These are phyloP conservation scores for Pelargonium australe DNA, from an alignment of 441 rosid species.

Conservation along the genomic window DNA sequence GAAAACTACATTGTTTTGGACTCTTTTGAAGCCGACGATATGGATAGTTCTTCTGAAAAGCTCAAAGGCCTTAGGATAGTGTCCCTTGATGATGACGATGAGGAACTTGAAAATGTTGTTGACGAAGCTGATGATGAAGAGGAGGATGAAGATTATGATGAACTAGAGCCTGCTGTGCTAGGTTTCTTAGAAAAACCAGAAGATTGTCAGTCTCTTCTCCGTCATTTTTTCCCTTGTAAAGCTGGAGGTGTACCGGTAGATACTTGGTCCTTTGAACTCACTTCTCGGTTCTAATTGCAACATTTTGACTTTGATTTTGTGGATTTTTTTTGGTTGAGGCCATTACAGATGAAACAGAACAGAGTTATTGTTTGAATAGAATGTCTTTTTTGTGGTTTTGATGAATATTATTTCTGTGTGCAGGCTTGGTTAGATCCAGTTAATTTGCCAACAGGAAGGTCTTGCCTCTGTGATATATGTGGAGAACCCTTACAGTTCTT, in stretches of 20 bases:
- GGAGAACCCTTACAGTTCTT: conserved; percentile 71
- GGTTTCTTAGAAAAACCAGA: neutral
- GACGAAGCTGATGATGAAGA: conserved; percentile 41
- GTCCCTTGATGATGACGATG: conserved; percentile 40
- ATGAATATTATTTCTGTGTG: conserved; percentile 6
- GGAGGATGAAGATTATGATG: conserved; percentile 49
- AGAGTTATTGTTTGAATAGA: neutral
- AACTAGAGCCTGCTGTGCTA: conserved; percentile 43
- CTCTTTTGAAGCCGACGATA: conserved; percentile 21
- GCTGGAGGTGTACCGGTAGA: conserved; percentile 27
- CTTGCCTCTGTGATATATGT: conserved; percentile 60
- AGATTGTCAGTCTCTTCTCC: neutral
- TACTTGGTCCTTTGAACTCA: neutral
- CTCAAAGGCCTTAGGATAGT: conserved; percentile 47
- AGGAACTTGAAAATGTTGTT: conserved; percentile 18
- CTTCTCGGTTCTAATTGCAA: neutral
- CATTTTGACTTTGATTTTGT: neutral
- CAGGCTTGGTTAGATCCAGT: conserved; percentile 89
- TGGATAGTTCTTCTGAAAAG: conserved; percentile 33
- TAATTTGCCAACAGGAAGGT: conserved; percentile 62
- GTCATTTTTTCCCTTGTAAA: conserved; percentile 1
- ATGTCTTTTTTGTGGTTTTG: neutral
- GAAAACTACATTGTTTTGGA: no score
- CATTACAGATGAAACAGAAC: neutral
- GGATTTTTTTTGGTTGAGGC: neutral